A percentile compares a stretch with the other conserved stretches of the same genome.
These are phyloP conservation scores for Auricularia heimuer DNA, from an alignment of 768 basidiomycete genomes.

Conservation along the genomic window DNA sequence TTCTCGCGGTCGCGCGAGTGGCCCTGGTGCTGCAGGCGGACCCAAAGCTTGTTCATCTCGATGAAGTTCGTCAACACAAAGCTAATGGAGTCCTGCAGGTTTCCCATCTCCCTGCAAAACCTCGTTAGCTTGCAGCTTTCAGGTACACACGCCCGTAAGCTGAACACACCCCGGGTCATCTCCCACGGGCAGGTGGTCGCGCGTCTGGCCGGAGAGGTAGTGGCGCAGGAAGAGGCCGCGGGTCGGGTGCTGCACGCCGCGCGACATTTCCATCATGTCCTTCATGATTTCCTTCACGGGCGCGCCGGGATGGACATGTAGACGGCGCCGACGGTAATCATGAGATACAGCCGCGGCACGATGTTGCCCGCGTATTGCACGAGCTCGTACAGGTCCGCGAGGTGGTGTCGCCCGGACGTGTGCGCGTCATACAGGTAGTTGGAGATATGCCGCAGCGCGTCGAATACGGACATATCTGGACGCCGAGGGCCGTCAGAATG, in stretches of 20 bases:
- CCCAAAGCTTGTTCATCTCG: constrained; percentile 99
- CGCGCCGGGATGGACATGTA: constrained; percentile 98
- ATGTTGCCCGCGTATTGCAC: constrained; percentile 99
- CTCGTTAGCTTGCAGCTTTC: not conserved
- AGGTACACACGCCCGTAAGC: not conserved
- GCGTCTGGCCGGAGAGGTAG: constrained; percentile 93
- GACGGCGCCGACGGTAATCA: constrained; percentile 98
- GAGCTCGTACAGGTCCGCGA: constrained; percentile 97
- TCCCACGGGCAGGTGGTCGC: constrained; percentile 91
- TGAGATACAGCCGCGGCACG: constrained; percentile 87
- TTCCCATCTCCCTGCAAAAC: constrained; percentile 60
- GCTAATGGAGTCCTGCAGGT: constrained; percentile 87
- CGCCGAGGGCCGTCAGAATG: constrained; percentile 1
- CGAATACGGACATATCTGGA: constrained; percentile 96
- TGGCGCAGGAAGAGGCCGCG: constrained; percentile 92
- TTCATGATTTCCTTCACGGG: constrained; percentile 99
- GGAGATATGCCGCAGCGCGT: constrained; percentile 87
- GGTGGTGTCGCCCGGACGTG: constrained; percentile 80
- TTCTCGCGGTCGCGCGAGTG: constrained; percentile 96
- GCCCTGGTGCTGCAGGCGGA: constrained; percentile 94
- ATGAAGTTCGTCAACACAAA: constrained; percentile 98
- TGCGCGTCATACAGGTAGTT: constrained; percentile 97
- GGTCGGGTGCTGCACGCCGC: constrained; percentile 95
- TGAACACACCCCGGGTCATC: constrained; percentile 59
- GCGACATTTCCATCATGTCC: constrained; percentile 99